phyloP scores from a whole-genome alignment of 441 rosid genomes.

The Sinapis alba region DNA sequence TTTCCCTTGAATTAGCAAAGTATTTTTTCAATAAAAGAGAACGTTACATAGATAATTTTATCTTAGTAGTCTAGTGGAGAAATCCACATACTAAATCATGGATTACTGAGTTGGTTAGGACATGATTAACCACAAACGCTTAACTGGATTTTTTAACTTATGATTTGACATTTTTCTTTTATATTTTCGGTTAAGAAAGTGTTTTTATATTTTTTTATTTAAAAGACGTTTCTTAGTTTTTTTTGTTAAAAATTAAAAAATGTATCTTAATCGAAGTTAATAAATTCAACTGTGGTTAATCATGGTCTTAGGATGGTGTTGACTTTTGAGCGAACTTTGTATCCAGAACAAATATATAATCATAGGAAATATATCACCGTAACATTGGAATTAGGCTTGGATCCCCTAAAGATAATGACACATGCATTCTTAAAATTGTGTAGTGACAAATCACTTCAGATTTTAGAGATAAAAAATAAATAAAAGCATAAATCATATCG shows the following conservation, averaged over 20 bases:
- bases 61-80: not conserved
- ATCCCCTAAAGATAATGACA: not conserved
- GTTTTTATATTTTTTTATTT: too few relatives aligned
- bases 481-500: not conserved
- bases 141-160: too few relatives aligned
- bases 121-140: too few relatives aligned
- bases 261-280: too few relatives aligned
- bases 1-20: not conserved
- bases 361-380: too few relatives aligned
- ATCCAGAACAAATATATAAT: too few relatives aligned
- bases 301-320: not conserved
- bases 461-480: not conserved
- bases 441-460: not conserved
- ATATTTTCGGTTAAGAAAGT: too few relatives aligned
- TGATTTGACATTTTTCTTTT: too few relatives aligned
- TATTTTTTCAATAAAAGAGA: not conserved
- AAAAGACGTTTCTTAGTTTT: too few relatives aligned
- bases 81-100: not conserved
- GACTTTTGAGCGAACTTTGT: not conserved
- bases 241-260: too few relatives aligned
- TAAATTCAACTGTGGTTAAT: too few relatives aligned
- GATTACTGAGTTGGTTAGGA: not conserved
- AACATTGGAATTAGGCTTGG: not conserved
- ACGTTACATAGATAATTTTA: not conserved
- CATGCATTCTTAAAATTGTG: not conserved